These are phyloP conservation scores for Cyberlindnera meyerae DNA, from an alignment of 805 yeast species.

Conservation along the genomic window DNA sequence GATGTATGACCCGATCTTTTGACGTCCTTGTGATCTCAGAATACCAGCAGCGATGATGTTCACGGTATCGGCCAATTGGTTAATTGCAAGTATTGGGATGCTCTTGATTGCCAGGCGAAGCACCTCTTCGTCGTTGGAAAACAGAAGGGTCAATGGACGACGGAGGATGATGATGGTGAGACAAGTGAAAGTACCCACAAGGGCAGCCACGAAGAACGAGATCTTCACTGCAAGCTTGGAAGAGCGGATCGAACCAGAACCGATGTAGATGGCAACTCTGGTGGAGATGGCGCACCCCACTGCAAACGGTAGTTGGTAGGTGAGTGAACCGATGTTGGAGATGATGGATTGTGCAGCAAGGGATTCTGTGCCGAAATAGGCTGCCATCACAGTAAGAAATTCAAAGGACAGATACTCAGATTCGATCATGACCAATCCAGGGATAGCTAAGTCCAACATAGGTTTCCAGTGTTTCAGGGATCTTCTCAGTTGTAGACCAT, in stretches of 20 bases:
- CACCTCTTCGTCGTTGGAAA: constrained; percentile 60
- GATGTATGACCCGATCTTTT: constrained; percentile 63
- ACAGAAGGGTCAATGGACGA: constrained; percentile 47
- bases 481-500: constrained; percentile 42
- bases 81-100: constrained; percentile 60
- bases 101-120: constrained; percentile 44
- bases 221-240: constrained; percentile 39
- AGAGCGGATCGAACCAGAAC: constrained; percentile 45
- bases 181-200: constrained; percentile 50
- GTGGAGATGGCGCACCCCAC: constrained; percentile 68
- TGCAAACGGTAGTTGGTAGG: constrained; percentile 72
- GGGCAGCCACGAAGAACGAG: constrained; percentile 40
- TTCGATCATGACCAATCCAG: constrained; percentile 71
- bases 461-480: constrained; percentile 55
- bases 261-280: constrained; percentile 67
- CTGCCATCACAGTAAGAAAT: constrained; percentile 61
- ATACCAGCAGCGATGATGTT: constrained; percentile 71
- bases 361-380: constrained; percentile 42
- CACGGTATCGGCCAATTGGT: constrained; percentile 65
- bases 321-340: constrained; percentile 50
- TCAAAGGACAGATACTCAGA: constrained; percentile 76
- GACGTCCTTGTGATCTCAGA: constrained; percentile 72
- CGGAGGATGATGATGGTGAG: constrained; percentile 42
- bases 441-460: constrained; percentile 56
- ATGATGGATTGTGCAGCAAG: constrained; percentile 50